Conservation (phyloP, 768 basidiomycete species). For the Suillus alpinus region DNA sequence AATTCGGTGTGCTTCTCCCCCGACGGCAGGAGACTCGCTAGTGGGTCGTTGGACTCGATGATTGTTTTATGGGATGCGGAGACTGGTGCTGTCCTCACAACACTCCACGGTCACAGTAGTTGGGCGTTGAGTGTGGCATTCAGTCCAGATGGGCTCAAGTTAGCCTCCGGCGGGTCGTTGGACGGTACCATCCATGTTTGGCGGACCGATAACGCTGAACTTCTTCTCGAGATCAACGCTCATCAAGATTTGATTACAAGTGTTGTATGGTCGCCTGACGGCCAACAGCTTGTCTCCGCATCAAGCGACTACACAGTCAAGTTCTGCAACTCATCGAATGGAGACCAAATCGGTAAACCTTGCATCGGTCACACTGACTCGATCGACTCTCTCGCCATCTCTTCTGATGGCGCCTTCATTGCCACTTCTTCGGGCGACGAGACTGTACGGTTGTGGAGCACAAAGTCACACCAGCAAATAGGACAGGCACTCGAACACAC, state of each 20-base stretch:
- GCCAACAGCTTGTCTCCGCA: neutral
- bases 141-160: neutral
- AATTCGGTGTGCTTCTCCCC: neutral
- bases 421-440: neutral
- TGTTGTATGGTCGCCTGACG: neutral
- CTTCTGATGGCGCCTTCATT: neutral
- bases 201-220: neutral
- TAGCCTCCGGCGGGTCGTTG: neutral
- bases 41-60: neutral
- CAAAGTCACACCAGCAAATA: neutral
- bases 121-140: neutral
- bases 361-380: neutral
- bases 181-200: neutral
- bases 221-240: neutral
- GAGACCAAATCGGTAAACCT: neutral
- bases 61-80: neutral
- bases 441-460: neutral
- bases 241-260: neutral
- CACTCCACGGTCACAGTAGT: neutral
- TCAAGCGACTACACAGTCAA: neutral
- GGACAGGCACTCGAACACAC: neutral
- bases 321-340: neutral
- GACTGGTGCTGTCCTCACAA: neutral
- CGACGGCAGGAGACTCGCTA: neutral
- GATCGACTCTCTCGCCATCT: neutral